Evolutionary conservation across 768 basidiomycete genomes (phyloP), one percentile per base, ranked within the genome.

Genomic region (Naganishia friedmannii): DNA sequence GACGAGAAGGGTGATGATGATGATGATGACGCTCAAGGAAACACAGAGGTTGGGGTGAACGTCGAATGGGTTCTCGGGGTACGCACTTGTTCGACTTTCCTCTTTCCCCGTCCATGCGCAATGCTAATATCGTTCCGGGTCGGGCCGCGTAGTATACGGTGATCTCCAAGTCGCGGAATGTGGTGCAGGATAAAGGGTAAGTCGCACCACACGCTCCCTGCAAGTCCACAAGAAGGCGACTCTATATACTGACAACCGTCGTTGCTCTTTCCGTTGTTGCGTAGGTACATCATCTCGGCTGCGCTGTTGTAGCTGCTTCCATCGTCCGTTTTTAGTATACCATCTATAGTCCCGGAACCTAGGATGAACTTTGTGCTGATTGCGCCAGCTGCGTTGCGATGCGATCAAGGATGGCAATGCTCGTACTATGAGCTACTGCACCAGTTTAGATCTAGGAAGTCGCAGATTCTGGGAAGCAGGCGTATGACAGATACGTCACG

Each of bases 101-200:
- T 13, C 23, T 34, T 56, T 21, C 42, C 39, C 26, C 23, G 8
- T 53, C 32, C 29, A n/a, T 21, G 31, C 48, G 15, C 19, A n/a
- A 39, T 42, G 19, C 26, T 45, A 5, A 32, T 15, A 31, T 9
- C 23, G 45, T 29, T 37, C 34, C 34, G 34, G 48, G 23, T 5
- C 29, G 37, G 7, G 17, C 65, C 48, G 8, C 12, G 19, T 67
- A 77, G 73, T 80, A 80, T 53, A 78, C 79, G 2, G 74, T 80
- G 10, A 68, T 80, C 12, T 77, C 76, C n/a, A 75, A 73, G 28
- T 71, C 78, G 21, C 72, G 79, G 54, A 78, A 78, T 65, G 74
- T 80, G 4, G 74, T 80, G 12, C 69, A 73, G 54, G 79, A 80
- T 66, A 80, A 77, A 72, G 79, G 79, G 77, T 80, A 65, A 76